Conservation (phyloP, 2,329 filamentous ascomycete genomes). For the Triangularia setosa region DNA sequence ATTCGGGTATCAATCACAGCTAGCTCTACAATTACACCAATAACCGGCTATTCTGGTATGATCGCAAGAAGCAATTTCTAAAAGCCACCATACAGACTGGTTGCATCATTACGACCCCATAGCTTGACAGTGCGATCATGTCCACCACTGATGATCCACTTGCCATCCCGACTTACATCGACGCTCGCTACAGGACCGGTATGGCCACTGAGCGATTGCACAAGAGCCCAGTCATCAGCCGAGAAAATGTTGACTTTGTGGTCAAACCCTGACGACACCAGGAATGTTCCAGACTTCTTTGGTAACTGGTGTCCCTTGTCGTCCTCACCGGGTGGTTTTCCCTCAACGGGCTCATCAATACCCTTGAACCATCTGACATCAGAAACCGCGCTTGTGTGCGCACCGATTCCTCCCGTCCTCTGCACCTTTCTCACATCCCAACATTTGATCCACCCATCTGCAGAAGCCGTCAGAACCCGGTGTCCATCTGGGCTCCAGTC, state of each 20-base stretch:
- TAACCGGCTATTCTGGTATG: background rate
- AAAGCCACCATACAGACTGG: constrained; percentile 23
- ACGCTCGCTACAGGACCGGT: constrained; percentile 88
- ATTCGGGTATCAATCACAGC: background rate
- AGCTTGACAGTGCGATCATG: constrained; percentile 95
- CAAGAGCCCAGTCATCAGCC: constrained; percentile 89
- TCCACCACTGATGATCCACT: constrained; percentile 91
- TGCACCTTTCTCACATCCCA: constrained; percentile 94
- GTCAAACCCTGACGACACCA: constrained; percentile 88
- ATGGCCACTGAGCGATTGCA: constrained; percentile 85
- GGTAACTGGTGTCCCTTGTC: constrained; percentile 65
- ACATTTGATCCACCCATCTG: constrained; percentile 94
- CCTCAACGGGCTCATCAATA: constrained; percentile 66
- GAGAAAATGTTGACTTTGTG: constrained; percentile 94
- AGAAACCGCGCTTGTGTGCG: constrained; percentile 86
- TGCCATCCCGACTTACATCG: constrained; percentile 80
- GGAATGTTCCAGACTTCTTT: constrained; percentile 86
- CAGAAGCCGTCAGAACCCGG: constrained; percentile 86
- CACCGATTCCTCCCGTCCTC: constrained; percentile 78
- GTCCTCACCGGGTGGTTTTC: constrained; percentile 55
- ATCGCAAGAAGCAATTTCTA: background rate
- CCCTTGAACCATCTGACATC: constrained; percentile 95
- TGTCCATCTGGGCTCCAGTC: constrained; percentile 92
- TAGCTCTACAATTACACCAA: background rate
- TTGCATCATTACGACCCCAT: constrained; percentile 77